These are phyloP conservation scores for Cyberlindnera amylophila DNA, from an alignment of 805 yeast species.

Conservation along the genomic window DNA sequence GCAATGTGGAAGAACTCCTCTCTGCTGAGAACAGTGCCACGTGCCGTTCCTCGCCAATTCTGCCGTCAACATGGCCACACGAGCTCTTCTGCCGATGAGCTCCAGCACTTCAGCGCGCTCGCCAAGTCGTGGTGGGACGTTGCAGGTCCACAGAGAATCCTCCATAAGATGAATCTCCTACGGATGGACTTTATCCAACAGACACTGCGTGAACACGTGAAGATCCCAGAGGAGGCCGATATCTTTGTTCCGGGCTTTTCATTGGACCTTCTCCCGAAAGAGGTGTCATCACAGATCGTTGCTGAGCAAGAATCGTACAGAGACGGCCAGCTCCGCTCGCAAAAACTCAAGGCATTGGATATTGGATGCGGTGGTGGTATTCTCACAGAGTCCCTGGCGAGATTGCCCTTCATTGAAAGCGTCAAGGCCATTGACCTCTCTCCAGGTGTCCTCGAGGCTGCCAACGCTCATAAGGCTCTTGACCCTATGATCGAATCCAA, in stretches of 20 bases:
- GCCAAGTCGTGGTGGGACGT: slow-evolving; percentile 99
- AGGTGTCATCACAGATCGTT: slow-evolving; percentile 44
- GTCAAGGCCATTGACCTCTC: slow-evolving; percentile 88
- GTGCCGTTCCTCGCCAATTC: too few species aligned
- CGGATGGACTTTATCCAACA: slow-evolving; percentile 82
- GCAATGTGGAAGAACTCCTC: too few species aligned
- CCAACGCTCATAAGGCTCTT: slow-evolving; percentile 56
- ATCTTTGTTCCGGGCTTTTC: slow-evolving; percentile 79
- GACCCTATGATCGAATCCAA: slow-evolving; percentile 64
- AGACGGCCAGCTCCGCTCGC: slow-evolving; percentile 30
- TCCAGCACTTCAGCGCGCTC: slow-evolving; percentile 75
- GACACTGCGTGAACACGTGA: slow-evolving; percentile 39
- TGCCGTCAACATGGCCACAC: slow-evolving; percentile 19
- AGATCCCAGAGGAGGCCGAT: slow-evolving; percentile 24
- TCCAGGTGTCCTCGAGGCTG: slow-evolving; percentile 75
- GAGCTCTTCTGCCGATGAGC: slow-evolving; percentile 56
- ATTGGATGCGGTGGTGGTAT: slow-evolving; percentile 99
- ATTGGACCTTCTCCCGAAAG: slow-evolving; percentile 58
- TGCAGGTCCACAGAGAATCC: slow-evolving; percentile 85
- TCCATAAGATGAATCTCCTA: slow-evolving; percentile 90
- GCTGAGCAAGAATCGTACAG: slow-evolving; percentile 47
- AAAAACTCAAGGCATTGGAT: slow-evolving; percentile 59
- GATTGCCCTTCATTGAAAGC: slow-evolving; percentile 55
- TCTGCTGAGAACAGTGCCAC: too few species aligned
- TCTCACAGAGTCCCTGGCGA: slow-evolving; percentile 78